phyloP scores from a whole-genome alignment of 345 rosid genomes.

The Salix koriyanagi region DNA sequence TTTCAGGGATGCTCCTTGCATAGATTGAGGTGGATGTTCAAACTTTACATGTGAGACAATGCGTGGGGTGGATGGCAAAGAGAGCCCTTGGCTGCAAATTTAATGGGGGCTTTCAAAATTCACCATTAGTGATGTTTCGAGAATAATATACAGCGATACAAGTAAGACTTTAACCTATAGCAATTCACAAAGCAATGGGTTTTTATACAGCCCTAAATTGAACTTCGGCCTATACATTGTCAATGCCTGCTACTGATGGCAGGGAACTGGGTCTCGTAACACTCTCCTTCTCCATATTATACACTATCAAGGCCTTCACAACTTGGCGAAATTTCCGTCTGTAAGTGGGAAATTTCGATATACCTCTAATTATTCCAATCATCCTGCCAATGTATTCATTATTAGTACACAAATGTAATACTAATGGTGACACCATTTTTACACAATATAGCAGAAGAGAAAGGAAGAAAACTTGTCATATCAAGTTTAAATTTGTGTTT shows the following conservation, averaged over 20 bases:
- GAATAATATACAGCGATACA: too few species aligned
- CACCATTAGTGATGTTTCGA: too few species aligned
- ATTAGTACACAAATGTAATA: not conserved
- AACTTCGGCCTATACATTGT: conserved; percentile 25
- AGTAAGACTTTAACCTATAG: not conserved
- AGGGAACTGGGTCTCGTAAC: conserved; percentile 30
- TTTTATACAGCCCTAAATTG: not conserved
- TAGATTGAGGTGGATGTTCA: too few species aligned
- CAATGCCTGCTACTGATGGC: conserved; percentile 34
- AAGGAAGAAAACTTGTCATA: not conserved
- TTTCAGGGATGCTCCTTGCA: too few species aligned
- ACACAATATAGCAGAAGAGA: not conserved
- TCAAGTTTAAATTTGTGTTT: too few species aligned
- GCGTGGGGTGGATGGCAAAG: too few species aligned
- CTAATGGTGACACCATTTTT: not conserved
- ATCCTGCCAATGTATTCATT: conserved; percentile 34
- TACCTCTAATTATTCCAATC: conserved; percentile 61
- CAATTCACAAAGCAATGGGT: not conserved
- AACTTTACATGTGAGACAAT: too few species aligned
- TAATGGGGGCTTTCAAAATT: too few species aligned
- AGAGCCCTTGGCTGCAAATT: too few species aligned
- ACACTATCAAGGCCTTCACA: conserved; percentile 51
- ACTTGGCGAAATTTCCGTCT: conserved; percentile 62
- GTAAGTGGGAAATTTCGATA: conserved; percentile 66
- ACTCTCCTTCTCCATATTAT: conserved; percentile 42